Conservation (phyloP, 202 grass and related monocot species). For the Zizania palustris region DNA sequence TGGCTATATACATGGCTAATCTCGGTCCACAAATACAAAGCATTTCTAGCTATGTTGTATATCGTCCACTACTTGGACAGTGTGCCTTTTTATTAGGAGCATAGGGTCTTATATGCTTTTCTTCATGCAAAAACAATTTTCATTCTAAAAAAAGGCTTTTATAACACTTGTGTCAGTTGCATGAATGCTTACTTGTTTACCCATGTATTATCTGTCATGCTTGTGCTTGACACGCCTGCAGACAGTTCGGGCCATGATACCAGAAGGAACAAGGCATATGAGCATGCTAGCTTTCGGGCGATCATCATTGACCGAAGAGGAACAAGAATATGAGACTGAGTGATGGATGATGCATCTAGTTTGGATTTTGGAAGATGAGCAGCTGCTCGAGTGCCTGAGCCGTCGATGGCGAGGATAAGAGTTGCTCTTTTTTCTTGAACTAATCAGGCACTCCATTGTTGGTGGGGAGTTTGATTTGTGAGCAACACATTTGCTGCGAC, state of each 20-base stretch:
- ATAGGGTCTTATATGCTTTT: neutral
- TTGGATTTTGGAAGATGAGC: constrained; percentile 3
- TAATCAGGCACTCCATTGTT: neutral
- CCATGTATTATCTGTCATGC: neutral
- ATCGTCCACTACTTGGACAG: neutral
- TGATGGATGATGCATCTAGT: neutral
- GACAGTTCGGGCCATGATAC: constrained; percentile 75
- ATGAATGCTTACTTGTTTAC: neutral
- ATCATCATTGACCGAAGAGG: constrained; percentile 54
- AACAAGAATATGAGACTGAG: constrained; percentile 23
- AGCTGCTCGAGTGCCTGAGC: neutral
- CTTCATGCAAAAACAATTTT: neutral
- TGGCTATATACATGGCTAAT: too few relatives aligned
- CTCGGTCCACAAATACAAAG: too few relatives aligned
- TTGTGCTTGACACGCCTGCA: constrained; percentile 37
- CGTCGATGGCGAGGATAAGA: neutral
- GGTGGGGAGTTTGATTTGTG: neutral
- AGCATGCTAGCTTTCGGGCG: constrained; percentile 82
- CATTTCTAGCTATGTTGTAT: neutral
- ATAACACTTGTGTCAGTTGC: neutral
- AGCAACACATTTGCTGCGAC: neutral
- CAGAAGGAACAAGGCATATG: constrained; percentile 78
- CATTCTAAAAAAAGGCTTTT: neutral
- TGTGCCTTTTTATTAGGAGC: neutral
- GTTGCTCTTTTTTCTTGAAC: neutral